Conservation (phyloP, 2,329 filamentous ascomycete genomes). For the Ceratocystis destructans region DNA sequence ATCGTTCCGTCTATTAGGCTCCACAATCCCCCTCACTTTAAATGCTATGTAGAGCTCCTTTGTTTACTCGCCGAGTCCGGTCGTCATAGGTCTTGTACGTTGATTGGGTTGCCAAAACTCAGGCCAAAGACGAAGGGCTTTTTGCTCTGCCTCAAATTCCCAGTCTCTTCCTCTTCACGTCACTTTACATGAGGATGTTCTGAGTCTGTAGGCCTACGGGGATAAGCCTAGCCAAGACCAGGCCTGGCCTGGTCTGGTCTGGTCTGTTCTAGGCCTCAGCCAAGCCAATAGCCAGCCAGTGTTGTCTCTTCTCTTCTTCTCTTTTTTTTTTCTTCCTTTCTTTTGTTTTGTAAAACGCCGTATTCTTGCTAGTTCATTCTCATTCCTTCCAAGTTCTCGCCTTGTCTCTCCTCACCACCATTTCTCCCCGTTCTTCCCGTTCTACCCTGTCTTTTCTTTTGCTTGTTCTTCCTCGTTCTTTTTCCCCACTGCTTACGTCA, state of each 20-base stretch:
- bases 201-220: background rate
- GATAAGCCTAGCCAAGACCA: background rate
- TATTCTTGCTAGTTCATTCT: background rate
- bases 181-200: no score
- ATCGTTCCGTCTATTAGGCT: background rate
- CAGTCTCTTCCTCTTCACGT: background rate
- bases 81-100: background rate
- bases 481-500: background rate
- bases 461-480: background rate
- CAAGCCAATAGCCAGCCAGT: background rate
- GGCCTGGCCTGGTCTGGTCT: background rate
- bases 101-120: no score
- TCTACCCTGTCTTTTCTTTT: background rate
- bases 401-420: background rate
- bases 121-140: background rate
- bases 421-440: background rate
- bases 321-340: no score
- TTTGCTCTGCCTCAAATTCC: background rate
- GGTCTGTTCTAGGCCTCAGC: constrained; percentile 4
- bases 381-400: background rate
- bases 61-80: background rate
- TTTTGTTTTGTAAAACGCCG: no score
- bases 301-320: background rate
- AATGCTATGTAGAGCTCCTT: background rate
- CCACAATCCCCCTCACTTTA: no score